Evolutionary conservation across 148 eudicot genomes (phyloP).

Genomic region (Chenopodium berlandieri): DNA sequence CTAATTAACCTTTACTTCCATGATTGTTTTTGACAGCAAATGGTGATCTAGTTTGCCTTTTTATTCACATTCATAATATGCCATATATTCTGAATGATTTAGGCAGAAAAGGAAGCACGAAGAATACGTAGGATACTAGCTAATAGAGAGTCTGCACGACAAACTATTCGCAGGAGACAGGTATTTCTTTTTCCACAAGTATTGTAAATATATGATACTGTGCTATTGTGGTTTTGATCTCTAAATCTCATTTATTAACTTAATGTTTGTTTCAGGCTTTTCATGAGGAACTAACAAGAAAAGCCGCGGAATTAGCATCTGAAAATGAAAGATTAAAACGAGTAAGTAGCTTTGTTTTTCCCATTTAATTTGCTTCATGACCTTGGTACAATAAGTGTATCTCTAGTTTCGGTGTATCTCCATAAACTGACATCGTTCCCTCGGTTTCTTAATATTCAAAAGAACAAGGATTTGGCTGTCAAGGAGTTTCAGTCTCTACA

Average conservation of each 20-base stretch:
- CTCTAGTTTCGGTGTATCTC: not conserved
- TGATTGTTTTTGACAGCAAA: not conserved
- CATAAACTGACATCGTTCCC: not conserved
- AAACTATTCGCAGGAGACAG: slow-evolving; percentile 85
- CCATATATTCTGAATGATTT: not conserved
- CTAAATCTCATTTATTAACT: not conserved
- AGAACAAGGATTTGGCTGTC: slow-evolving; percentile 57
- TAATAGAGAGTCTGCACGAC: slow-evolving; percentile 86
- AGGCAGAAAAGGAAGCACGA: slow-evolving; percentile 76
- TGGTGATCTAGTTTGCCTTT: not conserved
- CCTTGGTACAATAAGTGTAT: not conserved
- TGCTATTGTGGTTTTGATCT: not conserved
- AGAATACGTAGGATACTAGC: slow-evolving; percentile 68
- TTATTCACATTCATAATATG: not conserved
- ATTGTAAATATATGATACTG: not conserved
- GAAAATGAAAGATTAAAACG: slow-evolving; percentile 68
- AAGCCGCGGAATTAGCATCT: slow-evolving; percentile 45
- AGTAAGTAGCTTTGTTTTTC: slow-evolving; percentile 27
- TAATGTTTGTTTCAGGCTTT: slow-evolving; percentile 41
- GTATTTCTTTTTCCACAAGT: slow-evolving; percentile 24
- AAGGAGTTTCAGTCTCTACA: slow-evolving; percentile 49
- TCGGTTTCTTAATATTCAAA: not conserved
- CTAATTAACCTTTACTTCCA: not conserved
- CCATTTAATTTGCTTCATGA: not conserved
- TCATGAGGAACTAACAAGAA: slow-evolving; percentile 54